Percentiles rank a stretch among this genome's conserved stretches.
Evolutionary conservation across 176 grass and related monocot species (phyloP).

Genomic region (Otatea glauca): DNA sequence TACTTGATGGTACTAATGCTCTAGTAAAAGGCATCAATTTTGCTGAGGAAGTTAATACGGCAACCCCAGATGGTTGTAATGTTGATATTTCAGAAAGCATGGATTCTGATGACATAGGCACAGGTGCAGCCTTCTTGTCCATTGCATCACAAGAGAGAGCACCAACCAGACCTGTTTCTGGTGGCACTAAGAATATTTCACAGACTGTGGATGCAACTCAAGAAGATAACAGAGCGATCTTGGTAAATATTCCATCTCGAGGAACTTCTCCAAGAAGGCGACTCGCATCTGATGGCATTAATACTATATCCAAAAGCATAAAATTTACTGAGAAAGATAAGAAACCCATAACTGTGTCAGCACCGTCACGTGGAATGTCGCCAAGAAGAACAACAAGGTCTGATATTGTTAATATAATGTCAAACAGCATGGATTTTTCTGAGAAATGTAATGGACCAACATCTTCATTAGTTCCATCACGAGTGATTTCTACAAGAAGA

Average conservation of each 20-base stretch:
- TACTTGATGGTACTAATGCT: constrained; percentile 37
- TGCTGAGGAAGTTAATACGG: constrained; percentile 21
- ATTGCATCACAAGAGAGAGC: constrained; percentile 37
- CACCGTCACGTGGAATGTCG: constrained; percentile 54
- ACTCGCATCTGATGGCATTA: constrained; percentile 49
- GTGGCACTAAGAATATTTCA: constrained; percentile 28
- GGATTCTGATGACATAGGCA: constrained; percentile 30
- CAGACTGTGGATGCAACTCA: constrained; percentile 36
- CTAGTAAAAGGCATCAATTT: constrained; percentile 30
- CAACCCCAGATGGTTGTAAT: constrained; percentile 29
- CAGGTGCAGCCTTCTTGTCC: constrained; percentile 38
- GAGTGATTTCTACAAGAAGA: constrained; percentile 51
- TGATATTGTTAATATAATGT: constrained; percentile 45
- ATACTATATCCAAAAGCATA: constrained; percentile 51
- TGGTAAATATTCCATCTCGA: constrained; percentile 54
- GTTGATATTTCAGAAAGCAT: constrained; percentile 42
- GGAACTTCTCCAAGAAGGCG: constrained; percentile 58
- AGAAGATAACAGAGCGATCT: constrained; percentile 37
- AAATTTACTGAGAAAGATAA: constrained; percentile 56
- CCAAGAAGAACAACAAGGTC: constrained; percentile 57
- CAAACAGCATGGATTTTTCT: constrained; percentile 63
- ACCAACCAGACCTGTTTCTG: constrained; percentile 33
- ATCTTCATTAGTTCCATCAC: constrained; percentile 47
- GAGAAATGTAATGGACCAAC: constrained; percentile 52
- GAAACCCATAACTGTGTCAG: constrained; percentile 30